Evolutionary conservation across 2,329 filamentous ascomycete species (phyloP).

Genomic region (Colletotrichum higginsianum): DNA sequence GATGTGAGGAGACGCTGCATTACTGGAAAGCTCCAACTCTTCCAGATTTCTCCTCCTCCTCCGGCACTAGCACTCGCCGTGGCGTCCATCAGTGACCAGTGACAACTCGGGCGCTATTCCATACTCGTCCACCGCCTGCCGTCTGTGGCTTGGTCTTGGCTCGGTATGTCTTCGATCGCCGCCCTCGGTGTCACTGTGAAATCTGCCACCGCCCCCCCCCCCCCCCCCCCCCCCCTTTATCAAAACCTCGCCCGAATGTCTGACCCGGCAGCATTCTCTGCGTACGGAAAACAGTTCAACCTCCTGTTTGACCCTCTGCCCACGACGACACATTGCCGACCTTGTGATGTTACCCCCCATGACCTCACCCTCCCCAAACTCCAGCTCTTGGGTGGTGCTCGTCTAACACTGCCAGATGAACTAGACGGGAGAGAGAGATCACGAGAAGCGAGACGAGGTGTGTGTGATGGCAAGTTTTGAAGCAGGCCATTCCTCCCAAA

Average conservation of each 20-base stretch:
- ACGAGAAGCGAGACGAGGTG: not conserved
- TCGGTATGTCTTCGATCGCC: not conserved
- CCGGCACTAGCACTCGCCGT: conserved; percentile 11
- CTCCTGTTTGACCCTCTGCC: too few species aligned
- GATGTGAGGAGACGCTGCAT: not conserved
- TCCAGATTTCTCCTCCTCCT: not conserved
- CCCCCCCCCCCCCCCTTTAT: too few species aligned
- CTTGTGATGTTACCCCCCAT: too few species aligned
- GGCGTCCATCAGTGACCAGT: conserved; percentile 12
- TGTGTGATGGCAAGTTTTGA: not conserved
- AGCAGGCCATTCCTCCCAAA: not conserved
- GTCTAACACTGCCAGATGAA: not conserved
- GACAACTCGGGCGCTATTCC: conserved; percentile 2
- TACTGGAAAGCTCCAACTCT: not conserved
- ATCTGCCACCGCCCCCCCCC: too few species aligned
- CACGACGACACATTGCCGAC: too few species aligned
- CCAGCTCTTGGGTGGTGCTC: conserved; percentile 1
- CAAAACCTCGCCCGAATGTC: too few species aligned
- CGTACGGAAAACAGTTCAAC: too few species aligned
- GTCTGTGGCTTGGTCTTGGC: conserved; percentile 2
- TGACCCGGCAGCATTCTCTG: too few species aligned
- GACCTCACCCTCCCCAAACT: not conserved
- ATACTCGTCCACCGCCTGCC: conserved; percentile 6
- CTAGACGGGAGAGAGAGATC: not conserved
- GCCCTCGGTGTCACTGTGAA: not conserved